Evolutionary conservation across 208 protist species (phyloP), one percentile per base, ranked within the genome.

Genomic region (Trypanosoma conorhini): DNA sequence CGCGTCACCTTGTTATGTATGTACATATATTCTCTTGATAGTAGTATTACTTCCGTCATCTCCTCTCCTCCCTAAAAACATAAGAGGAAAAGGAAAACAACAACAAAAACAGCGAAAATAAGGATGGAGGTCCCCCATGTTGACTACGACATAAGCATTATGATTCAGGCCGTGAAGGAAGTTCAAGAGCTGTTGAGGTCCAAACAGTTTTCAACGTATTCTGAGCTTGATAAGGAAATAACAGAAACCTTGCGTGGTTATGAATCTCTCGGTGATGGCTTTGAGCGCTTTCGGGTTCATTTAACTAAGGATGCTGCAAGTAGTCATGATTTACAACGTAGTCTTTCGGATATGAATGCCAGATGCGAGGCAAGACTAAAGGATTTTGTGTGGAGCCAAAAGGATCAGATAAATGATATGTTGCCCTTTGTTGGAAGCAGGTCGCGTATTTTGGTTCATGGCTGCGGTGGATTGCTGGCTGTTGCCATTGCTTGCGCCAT

Each of bases 331-430:
- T 66, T 91, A 48, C 55, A 82, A 44, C 79, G 78, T 60, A 87
- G 71, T 62, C 65, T 91, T 30, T 65, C 62, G 22, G 86, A 92
- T 40, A 93, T 96, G 86, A 82, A 84, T 58, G 67, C 76, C 26
- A 76, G 79, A 0, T 96, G 91, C 46, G 72, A 89, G 26, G 70
- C 75, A 46, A 61, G 77, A 0, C 46, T 94, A 0, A 46, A 64
- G n/a, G 88, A 93, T 24, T 93, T 86, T 68, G 79, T 89, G 35
- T 82, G 74, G 54, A 89, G 85, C 61, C 82, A 91, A 71, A 90
- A 92, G 30, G 86, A 94, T 67, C 82, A 86, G 52, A 88, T 96
- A 13, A 94, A 94, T 60, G 81, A 94, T 60, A 89, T 96, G 24
- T 62, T 96, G 35, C 88, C 91, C 0, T 96, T 96, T 76, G 80